These are phyloP conservation scores for Boechera retrofracta DNA, from an alignment of 345 rosid species.

Conservation along the genomic window DNA sequence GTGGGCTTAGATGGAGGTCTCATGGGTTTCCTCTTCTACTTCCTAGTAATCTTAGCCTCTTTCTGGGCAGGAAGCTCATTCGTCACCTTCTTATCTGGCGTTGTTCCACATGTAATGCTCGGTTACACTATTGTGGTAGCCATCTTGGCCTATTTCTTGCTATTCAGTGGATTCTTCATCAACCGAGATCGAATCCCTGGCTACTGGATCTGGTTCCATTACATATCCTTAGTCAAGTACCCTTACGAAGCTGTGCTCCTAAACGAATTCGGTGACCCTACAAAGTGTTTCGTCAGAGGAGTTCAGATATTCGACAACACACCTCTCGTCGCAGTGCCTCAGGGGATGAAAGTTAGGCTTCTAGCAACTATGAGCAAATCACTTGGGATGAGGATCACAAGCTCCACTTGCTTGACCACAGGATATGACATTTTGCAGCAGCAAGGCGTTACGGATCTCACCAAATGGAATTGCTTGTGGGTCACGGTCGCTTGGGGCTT, in stretches of 20 bases:
- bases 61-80: slow-evolving; percentile 48
- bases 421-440: slow-evolving; percentile 49
- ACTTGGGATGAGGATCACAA: slow-evolving; percentile 48
- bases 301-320: slow-evolving; percentile 51
- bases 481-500: slow-evolving; percentile 53
- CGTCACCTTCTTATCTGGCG: slow-evolving; percentile 56
- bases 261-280: slow-evolving; percentile 45
- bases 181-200: slow-evolving; percentile 46
- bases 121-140: slow-evolving; percentile 63
- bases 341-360: slow-evolving; percentile 41
- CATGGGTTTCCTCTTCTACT: slow-evolving; percentile 56
- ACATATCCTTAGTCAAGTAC: slow-evolving; percentile 49
- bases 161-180: slow-evolving; percentile 50
- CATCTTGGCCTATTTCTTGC: slow-evolving; percentile 54
- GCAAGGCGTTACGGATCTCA: slow-evolving; percentile 46
- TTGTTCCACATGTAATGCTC: slow-evolving; percentile 53
- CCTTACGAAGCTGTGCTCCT: slow-evolving; percentile 49
- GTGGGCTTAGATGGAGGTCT: slow-evolving; percentile 62
- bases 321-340: slow-evolving; percentile 40
- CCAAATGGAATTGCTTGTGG: slow-evolving; percentile 53
- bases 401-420: slow-evolving; percentile 49
- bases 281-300: slow-evolving; percentile 48
- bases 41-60: slow-evolving; percentile 49
- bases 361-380: slow-evolving; percentile 39
- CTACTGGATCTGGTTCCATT: slow-evolving; percentile 54